Conservation (phyloP, 495 filamentous ascomycete genomes). For the Filosporella fistucella region DNA sequence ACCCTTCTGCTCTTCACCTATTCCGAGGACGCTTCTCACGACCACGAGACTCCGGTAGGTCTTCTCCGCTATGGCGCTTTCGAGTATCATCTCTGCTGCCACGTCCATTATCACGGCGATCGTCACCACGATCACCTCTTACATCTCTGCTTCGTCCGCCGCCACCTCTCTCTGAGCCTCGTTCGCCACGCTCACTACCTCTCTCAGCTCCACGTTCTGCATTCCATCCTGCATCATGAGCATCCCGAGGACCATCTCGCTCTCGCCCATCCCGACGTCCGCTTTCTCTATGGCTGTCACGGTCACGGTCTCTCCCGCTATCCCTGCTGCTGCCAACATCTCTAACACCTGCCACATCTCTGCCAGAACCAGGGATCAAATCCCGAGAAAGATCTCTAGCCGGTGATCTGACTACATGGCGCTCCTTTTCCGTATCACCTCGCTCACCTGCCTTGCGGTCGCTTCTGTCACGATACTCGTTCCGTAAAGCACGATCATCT, state of each 20-base stretch:
- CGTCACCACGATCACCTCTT: slow-evolving; percentile 10
- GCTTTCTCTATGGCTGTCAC: slow-evolving; percentile 11
- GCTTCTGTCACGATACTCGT: slow-evolving; percentile 23
- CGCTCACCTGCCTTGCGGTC: slow-evolving; percentile 30
- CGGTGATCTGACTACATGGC: slow-evolving; percentile 11
- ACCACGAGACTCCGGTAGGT: slow-evolving; percentile 16
- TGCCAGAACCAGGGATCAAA: too few relatives aligned
- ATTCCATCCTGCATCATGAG: slow-evolving; percentile 14
- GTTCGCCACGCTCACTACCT: slow-evolving; percentile 1
- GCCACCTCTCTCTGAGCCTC: too few relatives aligned
- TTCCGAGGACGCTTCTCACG: slow-evolving; percentile 24
- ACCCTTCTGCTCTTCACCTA: not conserved
- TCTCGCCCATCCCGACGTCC: slow-evolving; percentile 15
- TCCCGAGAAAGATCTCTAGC: slow-evolving; percentile 15
- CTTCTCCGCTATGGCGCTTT: slow-evolving; percentile 36
- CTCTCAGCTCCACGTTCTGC: slow-evolving; percentile 9
- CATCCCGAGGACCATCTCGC: slow-evolving; percentile 9
- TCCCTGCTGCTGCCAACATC: slow-evolving; percentile 24
- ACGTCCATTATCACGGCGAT: slow-evolving; percentile 17
- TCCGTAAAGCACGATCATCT: slow-evolving; percentile 22
- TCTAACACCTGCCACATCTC: slow-evolving; percentile 26
- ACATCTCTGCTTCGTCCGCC: slow-evolving; percentile 15
- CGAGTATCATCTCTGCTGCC: slow-evolving; percentile 21
- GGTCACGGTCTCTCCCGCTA: slow-evolving; percentile 17
- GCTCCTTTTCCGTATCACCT: slow-evolving; percentile 21